Evolutionary conservation across 208 protist species (phyloP), one percentile per base, ranked within the genome.

Genomic region (Leishmania turanica): DNA sequence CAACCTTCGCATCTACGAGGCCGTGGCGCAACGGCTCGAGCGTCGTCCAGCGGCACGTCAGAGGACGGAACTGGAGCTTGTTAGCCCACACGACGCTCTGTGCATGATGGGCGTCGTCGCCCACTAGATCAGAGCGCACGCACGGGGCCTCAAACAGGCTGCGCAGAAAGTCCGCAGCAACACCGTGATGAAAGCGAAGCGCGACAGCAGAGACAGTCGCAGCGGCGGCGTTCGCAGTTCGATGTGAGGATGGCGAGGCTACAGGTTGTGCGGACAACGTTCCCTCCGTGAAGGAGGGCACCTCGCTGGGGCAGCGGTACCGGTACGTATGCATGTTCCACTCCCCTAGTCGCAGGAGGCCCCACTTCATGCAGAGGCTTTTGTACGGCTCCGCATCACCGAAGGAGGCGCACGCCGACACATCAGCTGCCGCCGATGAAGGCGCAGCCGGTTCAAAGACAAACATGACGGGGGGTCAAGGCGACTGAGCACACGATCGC

Each of bases 141-240:
- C n/a, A 27, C 19, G 73, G 37, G 0, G 80, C 58, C 17, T 77
- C 42, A 56, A 92, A 92, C 19, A 92, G 51, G 40, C 54, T 11
- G 27, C n/a, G 31, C 2, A 92, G 81, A 69, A 94, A 89, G 47
- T 89, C 89, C 0, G 65, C 27, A 13, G 84, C 78, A 19, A 92
- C 75, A 3, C 90, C 90, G 53, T 87, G 83, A 69, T 92, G 87
- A 84, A 92, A 94, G n/a, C 83, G 87, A 54, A 87, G 77, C 42
- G 78, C 80, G 60, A 62, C 77, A 65, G 69, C 80, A 64, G 80
- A 74, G 31, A 79, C 70, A 9, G 77, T 27, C 3, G 34, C 69
- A 13, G 45, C 56, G 24, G 42, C 13, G 37, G 60, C 0, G 13
- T 71, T 58, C 51, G 42, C 47, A 45, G 34, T 37, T 45, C 45